Evolutionary conservation across 176 grass and related monocot genomes (phyloP).

Genomic region (Alloteropsis semialata): DNA sequence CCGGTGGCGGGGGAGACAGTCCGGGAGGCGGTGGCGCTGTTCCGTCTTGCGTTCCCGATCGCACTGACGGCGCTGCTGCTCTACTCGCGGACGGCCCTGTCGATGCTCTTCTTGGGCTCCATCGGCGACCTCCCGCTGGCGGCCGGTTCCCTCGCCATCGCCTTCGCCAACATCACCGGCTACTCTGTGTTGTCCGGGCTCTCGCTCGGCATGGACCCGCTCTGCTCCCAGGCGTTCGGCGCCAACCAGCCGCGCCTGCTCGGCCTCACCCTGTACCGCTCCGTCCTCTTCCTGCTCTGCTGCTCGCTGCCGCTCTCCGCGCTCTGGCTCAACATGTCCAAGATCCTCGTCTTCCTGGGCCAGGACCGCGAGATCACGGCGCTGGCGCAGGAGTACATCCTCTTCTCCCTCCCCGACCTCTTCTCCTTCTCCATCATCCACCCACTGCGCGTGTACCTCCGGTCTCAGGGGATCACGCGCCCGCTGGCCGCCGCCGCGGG

Average conservation of each 20-base stretch:
- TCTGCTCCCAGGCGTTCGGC: slow-evolving; percentile 92
- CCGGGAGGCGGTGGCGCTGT: slow-evolving; percentile 58
- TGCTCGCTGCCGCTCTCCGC: slow-evolving; percentile 75
- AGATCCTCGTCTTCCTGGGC: slow-evolving; percentile 70
- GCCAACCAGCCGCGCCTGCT: slow-evolving; percentile 66
- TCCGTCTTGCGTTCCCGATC: slow-evolving; percentile 75
- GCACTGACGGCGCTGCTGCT: slow-evolving; percentile 77
- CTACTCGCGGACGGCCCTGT: slow-evolving; percentile 77
- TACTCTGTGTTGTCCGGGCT: slow-evolving; percentile 87
- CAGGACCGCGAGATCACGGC: slow-evolving; percentile 80
- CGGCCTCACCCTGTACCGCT: slow-evolving; percentile 74
- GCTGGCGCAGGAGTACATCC: slow-evolving; percentile 67
- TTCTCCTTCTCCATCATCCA: slow-evolving; percentile 89
- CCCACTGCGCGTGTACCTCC: slow-evolving; percentile 89
- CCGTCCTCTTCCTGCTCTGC: slow-evolving; percentile 88
- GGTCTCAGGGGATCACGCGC: slow-evolving; percentile 75
- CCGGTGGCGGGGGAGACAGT: slow-evolving; percentile 22
- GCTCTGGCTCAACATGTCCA: slow-evolving; percentile 78
- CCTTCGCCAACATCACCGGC: slow-evolving; percentile 93
- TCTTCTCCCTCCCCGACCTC: slow-evolving; percentile 85
- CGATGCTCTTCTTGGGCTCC: slow-evolving; percentile 88
- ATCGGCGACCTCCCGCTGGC: slow-evolving; percentile 88
- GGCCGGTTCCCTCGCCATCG: slow-evolving; percentile 80
- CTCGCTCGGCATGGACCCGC: slow-evolving; percentile 95
- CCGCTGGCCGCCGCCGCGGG: slow-evolving; percentile 60